These are phyloP conservation scores for Graphilbum sp. DNA, from an alignment of 2,329 filamentous ascomycete genomes.

Conservation along the genomic window DNA sequence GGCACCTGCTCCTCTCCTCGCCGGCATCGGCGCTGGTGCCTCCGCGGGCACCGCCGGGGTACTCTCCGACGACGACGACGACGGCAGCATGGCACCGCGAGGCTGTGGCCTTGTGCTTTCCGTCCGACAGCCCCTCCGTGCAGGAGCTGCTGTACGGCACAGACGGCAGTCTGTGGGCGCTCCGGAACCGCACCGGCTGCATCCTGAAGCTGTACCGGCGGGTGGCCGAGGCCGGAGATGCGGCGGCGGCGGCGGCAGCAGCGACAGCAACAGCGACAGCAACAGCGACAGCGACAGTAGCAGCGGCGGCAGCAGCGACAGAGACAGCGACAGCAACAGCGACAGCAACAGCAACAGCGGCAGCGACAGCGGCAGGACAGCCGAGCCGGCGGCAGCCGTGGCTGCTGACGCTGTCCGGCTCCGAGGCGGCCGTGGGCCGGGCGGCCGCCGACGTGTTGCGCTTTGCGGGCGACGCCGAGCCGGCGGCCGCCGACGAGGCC, in stretches of 20 bases:
- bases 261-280: no score
- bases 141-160: slow-evolving; percentile 8
- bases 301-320: no score
- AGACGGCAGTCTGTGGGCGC: slow-evolving; percentile 13
- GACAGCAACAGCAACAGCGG: no score
- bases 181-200: slow-evolving; percentile 13
- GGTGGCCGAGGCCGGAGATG: background rate
- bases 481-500: background rate
- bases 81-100: slow-evolving; percentile 6
- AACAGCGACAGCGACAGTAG: no score
- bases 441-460: slow-evolving; percentile 7
- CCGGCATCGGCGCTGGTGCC: background rate
- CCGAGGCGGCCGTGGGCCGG: slow-evolving; percentile 1
- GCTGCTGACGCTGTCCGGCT: slow-evolving; percentile 13
- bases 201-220: slow-evolving; percentile 11
- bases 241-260: background rate
- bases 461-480: slow-evolving; percentile 4
- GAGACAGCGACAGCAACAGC: background rate
- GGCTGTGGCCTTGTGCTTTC: slow-evolving; percentile 13
- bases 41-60: background rate
- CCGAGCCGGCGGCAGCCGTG: slow-evolving; percentile 2
- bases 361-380: no score
- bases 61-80: background rate
- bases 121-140: slow-evolving; percentile 4
- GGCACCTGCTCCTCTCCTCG: background rate